Base-by-base conservation (phyloP, 495 filamentous ascomycete species). In the Trichoderma erinaceum region DNA sequence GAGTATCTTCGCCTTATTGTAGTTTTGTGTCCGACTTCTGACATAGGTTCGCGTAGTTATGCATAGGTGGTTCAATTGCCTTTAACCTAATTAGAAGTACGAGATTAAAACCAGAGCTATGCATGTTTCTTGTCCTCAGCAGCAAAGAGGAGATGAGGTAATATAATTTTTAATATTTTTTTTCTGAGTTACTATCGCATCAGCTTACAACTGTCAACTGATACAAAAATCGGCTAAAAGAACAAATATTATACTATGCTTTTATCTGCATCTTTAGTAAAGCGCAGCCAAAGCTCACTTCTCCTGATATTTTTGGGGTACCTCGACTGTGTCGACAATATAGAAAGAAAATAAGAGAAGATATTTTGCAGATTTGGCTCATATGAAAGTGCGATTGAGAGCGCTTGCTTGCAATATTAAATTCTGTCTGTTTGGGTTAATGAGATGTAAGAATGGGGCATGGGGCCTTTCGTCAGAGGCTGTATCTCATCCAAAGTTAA, bases 341-440 rank as follows among this genome's bases (percentile, higher is more conserved):
- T 61, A 35, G 27, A 52, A 21, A 52, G 8, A 21, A 61, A 25
- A 61, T n/a, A 61, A 10, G 35, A 10, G 35, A 10, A 61, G 10
- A 29, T 15, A 35, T 61, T 61, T 61, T 23, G 56, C 25, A 25
- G 56, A 12, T 58, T 27, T 16, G 29, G 27, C 56, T 12, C 56
- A 61, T 61, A 23, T 25, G 56, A 25, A 13, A 32, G 16, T 61
- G 56, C 25, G 56, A 61, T 18, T 61, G 25, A 61, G 56, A 61
- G 56, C 56, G 56, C 56, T 61, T 61, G 56, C 56, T 61, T 61
- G 56, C 56, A 61, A 61, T 32, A 61, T 61, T 32, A 61, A 61
- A 21, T 16, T 35, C 35, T 61, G 11, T 61, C 23, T 32, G 56
- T 32, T 27, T 32, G 21, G 35, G 56, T 32, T 16, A 18, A 27